Percentiles rank a stretch among this genome's conserved stretches.
These are phyloP conservation scores for Sextonia rubra DNA, from an alignment of 164 flowering plant genomes.

Conservation along the genomic window DNA sequence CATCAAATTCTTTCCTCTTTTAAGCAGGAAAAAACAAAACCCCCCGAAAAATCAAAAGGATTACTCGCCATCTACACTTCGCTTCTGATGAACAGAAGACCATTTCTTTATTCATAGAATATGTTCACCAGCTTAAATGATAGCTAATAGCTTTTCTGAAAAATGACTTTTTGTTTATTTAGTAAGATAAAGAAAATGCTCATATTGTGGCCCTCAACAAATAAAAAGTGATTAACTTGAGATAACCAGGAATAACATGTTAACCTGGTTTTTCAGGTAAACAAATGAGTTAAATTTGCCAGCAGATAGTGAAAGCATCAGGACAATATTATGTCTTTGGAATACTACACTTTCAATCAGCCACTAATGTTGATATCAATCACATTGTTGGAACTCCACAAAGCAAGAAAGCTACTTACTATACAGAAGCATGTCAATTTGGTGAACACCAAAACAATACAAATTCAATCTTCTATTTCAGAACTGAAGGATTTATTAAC, in stretches of 20 bases:
- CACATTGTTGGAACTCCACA: not conserved
- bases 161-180: too few species aligned
- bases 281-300: not conserved
- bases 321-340: too few species aligned
- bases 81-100: too few species aligned
- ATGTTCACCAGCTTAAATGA: too few species aligned
- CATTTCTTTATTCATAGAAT: too few species aligned
- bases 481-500: not conserved
- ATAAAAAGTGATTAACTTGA: not conserved
- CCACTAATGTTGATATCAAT: not conserved
- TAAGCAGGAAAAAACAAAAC: too few species aligned
- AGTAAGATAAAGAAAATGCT: too few species aligned
- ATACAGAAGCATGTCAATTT: not conserved
- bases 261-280: not conserved
- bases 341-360: not conserved
- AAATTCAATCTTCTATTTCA: not conserved
- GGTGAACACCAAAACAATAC: not conserved
- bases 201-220: too few species aligned
- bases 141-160: too few species aligned
- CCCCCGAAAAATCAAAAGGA: too few species aligned
- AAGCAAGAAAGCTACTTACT: not conserved
- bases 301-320: not conserved
- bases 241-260: not conserved
- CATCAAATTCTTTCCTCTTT: too few species aligned
- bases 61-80: too few species aligned